Evolutionary conservation across 1,284 basidiomycete species (phyloP).

Genomic region (Exobasidium rhododendri): DNA sequence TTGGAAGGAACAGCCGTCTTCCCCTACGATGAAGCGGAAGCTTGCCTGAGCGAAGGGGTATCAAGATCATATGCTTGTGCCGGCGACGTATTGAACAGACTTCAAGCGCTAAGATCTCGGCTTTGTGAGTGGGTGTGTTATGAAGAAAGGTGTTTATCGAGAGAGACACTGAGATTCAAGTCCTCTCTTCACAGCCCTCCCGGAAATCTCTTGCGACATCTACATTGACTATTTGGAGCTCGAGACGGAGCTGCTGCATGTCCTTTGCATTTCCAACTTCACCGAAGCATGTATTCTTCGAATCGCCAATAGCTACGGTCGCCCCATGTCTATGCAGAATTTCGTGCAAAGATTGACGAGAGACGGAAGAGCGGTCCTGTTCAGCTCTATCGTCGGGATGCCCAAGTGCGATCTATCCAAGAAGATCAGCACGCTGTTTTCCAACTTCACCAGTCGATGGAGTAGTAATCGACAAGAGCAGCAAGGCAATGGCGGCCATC

Average conservation of each 20-base stretch:
- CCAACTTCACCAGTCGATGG: not conserved
- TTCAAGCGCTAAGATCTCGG: not conserved
- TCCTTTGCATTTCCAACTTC: not conserved
- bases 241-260: not conserved
- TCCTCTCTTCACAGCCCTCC: not conserved
- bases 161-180: not conserved
- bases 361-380: not conserved
- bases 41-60: not conserved
- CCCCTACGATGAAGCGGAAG: not conserved
- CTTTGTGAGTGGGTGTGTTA: not conserved
- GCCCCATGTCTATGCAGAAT: not conserved
- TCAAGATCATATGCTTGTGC: not conserved
- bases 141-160: not conserved
- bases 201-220: not conserved
- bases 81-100: not conserved
- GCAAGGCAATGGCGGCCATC: not conserved
- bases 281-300: not conserved
- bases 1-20: not conserved
- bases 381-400: not conserved
- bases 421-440: not conserved
- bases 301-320: not conserved
- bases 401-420: not conserved
- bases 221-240: slow-evolving; percentile 1
- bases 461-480: not conserved
- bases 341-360: not conserved